phyloP scores from a whole-genome alignment of 805 yeast genomes.

The Kodamaea fukazawae region DNA sequence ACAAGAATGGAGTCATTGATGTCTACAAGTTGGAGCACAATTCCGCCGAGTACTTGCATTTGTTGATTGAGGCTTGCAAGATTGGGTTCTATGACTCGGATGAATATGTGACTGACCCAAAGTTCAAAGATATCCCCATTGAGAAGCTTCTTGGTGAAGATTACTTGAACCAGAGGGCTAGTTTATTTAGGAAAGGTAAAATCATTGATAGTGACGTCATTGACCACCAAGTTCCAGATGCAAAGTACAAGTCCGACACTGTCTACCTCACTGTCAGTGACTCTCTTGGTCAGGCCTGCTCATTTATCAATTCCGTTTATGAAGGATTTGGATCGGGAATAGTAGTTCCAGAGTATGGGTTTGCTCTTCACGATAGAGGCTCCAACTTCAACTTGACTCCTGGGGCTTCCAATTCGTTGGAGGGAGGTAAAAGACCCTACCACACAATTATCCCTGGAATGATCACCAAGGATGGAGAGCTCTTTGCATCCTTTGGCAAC shows the following conservation, averaged over 20 bases:
- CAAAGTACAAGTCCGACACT: constrained; percentile 63
- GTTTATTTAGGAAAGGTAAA: constrained; percentile 39
- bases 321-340: constrained; percentile 69
- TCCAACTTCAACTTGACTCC: constrained; percentile 65
- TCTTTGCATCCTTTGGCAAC: constrained; percentile 74
- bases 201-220: constrained; percentile 43
- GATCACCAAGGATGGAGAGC: constrained; percentile 53
- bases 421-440: constrained; percentile 70
- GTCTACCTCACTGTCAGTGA: constrained; percentile 67
- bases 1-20: constrained; percentile 40
- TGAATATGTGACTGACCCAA: constrained; percentile 66
- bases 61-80: constrained; percentile 68
- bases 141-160: constrained; percentile 39
- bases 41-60: constrained; percentile 66
- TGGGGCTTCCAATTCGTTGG: constrained; percentile 57
- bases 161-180: constrained; percentile 51
- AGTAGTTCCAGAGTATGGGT: constrained; percentile 62
- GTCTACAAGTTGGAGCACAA: constrained; percentile 53
- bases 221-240: constrained; percentile 55
- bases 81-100: constrained; percentile 74
- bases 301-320: constrained; percentile 75
- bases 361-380: constrained; percentile 73
- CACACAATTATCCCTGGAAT: constrained; percentile 84
- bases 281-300: constrained; percentile 71
- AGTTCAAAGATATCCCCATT: constrained; percentile 37